Conservation (phyloP, 257 asterid genomes). For the Solanum phureja region DNA sequence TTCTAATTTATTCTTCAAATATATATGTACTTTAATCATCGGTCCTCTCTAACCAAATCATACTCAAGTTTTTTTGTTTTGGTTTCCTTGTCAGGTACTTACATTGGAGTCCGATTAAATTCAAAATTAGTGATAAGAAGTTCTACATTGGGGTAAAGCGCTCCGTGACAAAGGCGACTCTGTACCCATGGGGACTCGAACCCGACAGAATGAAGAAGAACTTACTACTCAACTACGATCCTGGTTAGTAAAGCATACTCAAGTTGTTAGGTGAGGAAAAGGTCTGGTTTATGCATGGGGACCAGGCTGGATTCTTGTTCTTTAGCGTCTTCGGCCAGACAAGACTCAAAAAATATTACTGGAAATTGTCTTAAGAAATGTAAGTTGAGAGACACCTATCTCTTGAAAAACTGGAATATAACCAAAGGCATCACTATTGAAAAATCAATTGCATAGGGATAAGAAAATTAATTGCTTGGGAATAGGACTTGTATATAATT, state of each 20-base stretch:
- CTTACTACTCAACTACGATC: too few relatives aligned
- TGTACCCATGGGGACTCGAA: too few relatives aligned
- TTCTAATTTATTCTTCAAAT: not conserved
- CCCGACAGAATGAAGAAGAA: too few relatives aligned
- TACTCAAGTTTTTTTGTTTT: too few relatives aligned
- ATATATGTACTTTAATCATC: not conserved
- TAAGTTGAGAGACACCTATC: not conserved
- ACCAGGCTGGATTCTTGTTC: not conserved
- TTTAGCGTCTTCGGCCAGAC: not conserved
- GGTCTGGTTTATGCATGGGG: not conserved
- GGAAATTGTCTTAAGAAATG: not conserved
- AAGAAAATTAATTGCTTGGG: not conserved
- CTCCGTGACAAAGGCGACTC: rapidly evolving
- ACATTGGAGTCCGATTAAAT: too few relatives aligned
- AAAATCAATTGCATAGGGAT: not conserved
- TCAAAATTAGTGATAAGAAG: too few relatives aligned
- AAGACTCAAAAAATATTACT: not conserved
- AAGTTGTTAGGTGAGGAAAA: not conserved
- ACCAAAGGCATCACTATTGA: not conserved
- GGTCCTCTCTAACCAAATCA: not conserved
- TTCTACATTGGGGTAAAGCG: too few relatives aligned
- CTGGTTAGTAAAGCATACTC: not conserved
- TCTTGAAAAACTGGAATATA: not conserved
- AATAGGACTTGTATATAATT: not conserved
- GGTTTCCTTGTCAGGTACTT: too few relatives aligned